phyloP scores from a whole-genome alignment of 495 filamentous ascomycete genomes.

The Amniculicola lignicola region DNA sequence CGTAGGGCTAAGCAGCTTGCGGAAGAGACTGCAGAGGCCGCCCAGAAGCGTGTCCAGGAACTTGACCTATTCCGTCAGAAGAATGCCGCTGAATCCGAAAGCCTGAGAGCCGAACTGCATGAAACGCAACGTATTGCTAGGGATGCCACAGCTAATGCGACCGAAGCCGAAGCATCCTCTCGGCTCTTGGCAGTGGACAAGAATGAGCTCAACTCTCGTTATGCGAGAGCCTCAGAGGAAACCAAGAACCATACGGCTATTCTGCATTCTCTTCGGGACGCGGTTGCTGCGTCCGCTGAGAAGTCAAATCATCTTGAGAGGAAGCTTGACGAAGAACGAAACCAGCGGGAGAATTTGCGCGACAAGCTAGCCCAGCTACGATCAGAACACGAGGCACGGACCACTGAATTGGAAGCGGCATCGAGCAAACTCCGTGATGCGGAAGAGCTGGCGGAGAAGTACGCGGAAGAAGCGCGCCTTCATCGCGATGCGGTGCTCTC shows the following conservation, averaged over 20 bases:
- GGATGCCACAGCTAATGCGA: conserved; percentile 70
- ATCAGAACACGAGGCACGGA: conserved; percentile 79
- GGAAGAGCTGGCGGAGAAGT: conserved; percentile 85
- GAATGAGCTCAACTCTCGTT: conserved; percentile 68
- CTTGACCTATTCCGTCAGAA: conserved; percentile 78
- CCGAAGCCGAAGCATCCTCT: conserved; percentile 71
- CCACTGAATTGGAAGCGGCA: conserved; percentile 71
- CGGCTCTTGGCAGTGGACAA: conserved; percentile 78
- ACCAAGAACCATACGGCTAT: conserved; percentile 69
- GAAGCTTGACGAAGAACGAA: conserved; percentile 79
- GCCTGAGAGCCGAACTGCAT: conserved; percentile 78
- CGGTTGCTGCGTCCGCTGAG: conserved; percentile 71
- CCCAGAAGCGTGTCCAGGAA: conserved; percentile 76
- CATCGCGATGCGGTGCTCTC: conserved; percentile 80
- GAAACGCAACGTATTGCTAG: conserved; percentile 67
- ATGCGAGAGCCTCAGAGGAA: conserved; percentile 62
- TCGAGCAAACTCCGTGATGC: conserved; percentile 75
- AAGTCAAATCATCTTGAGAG: conserved; percentile 73
- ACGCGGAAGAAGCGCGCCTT: conserved; percentile 80
- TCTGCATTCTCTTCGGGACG: conserved; percentile 70
- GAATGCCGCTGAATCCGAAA: conserved; percentile 77
- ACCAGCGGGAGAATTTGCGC: conserved; percentile 72
- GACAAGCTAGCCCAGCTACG: conserved; percentile 74
- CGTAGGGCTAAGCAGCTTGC: conserved; percentile 74
- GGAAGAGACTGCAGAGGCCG: conserved; percentile 80